Conservation (phyloP, 495 filamentous ascomycete genomes). For the Hamigera avellanea region DNA sequence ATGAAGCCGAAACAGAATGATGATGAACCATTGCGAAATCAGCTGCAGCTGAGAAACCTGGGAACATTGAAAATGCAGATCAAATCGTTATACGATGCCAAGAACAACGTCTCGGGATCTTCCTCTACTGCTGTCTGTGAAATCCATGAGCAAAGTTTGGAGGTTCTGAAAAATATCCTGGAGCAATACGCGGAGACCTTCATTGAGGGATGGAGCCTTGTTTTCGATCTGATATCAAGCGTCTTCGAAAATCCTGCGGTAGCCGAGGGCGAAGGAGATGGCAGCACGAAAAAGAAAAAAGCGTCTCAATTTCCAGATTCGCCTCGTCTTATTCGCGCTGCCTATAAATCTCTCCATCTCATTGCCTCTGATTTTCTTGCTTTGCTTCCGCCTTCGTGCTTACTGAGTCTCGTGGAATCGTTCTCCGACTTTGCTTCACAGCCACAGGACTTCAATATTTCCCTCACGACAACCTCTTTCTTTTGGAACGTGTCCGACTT, state of each 20-base stretch:
- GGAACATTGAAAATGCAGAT: constrained; percentile 50
- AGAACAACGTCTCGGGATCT: constrained; percentile 16
- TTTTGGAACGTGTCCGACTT: constrained; percentile 94
- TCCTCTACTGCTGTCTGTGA: constrained; percentile 50
- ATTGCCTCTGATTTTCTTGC: constrained; percentile 89
- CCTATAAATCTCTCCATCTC: constrained; percentile 80
- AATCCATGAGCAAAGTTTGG: constrained; percentile 71
- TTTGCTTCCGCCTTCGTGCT: constrained; percentile 63
- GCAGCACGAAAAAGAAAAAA: constrained; percentile 5
- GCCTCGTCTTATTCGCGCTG: constrained; percentile 62
- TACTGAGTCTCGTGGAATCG: constrained; percentile 76
- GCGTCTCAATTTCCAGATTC: constrained; percentile 41
- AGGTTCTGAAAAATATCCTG: constrained; percentile 68
- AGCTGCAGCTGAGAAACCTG: constrained; percentile 60
- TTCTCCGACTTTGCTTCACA: constrained; percentile 81
- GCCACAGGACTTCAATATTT: constrained; percentile 87
- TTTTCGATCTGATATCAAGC: constrained; percentile 75
- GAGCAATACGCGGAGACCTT: constrained; percentile 85
- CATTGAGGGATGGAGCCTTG: constrained; percentile 67
- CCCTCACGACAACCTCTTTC: constrained; percentile 84
- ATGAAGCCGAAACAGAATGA: constrained; percentile 23
- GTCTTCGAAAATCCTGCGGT: constrained; percentile 50
- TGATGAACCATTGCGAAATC: constrained; percentile 22
- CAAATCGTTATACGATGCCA: constrained; percentile 34
- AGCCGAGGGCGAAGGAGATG: constrained; percentile 9